Percentiles rank a stretch among this genome's conserved stretches.
Conservation (phyloP, 176 grass and related monocot genomes). For the Zea luxurians region DNA sequence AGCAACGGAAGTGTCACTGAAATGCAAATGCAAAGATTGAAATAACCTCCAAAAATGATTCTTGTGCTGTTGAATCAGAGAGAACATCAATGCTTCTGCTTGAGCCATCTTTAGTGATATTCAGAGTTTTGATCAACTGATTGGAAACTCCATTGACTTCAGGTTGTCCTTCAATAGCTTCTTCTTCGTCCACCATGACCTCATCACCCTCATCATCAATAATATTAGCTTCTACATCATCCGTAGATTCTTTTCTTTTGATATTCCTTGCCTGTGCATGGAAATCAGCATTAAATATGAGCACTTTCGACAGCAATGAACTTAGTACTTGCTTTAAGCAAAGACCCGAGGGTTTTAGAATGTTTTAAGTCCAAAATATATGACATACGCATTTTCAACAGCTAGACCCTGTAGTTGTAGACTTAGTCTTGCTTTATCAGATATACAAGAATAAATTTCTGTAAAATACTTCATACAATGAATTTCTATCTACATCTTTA, state of each 20-base stretch:
- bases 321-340: conserved; percentile 7
- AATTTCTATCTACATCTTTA: conserved; percentile 6
- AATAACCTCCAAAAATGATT: conserved; percentile 59
- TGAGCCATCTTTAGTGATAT: conserved; percentile 49
- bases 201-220: conserved; percentile 65
- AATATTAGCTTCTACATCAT: conserved; percentile 46
- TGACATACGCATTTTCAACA: conserved; percentile 6
- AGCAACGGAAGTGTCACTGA: conserved; percentile 27
- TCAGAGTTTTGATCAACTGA: conserved; percentile 71
- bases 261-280: conserved; percentile 62
- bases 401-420: not conserved
- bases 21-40: conserved; percentile 22
- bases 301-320: conserved; percentile 14
- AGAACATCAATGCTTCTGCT: conserved; percentile 51
- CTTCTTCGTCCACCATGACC: conserved; percentile 56
- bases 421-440: not conserved
- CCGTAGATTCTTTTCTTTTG: conserved; percentile 61
- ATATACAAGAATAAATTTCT: conserved; percentile 20
- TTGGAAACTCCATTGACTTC: conserved; percentile 69
- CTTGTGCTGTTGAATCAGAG: conserved; percentile 55
- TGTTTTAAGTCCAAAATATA: conserved; percentile 12
- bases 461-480: not conserved
- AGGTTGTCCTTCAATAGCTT: conserved; percentile 45
- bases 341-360: not conserved
- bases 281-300: conserved; percentile 24